Evolutionary conservation across 2,329 filamentous ascomycete genomes (phyloP), one percentile per base, ranked within the genome.

Genomic region (Claviceps sp.): DNA sequence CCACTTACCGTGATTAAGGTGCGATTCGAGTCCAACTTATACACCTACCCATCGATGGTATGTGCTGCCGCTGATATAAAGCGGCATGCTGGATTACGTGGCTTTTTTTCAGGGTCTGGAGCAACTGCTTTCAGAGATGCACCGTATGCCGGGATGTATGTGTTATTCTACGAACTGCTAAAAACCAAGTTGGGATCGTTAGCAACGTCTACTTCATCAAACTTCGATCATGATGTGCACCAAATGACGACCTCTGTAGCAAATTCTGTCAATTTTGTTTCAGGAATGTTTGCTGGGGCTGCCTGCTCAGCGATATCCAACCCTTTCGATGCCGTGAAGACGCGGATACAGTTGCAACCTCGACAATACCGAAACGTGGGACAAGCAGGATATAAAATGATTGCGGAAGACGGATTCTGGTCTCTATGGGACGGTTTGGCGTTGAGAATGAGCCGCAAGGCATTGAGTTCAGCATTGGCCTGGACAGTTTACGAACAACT

Each of bases 401-500:
- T 97, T 4, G 68, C 71, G 1, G 85, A 95, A 60, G 91, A 96
- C 57, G 91, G 91, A 0, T 60, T 86, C 20, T 77, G 84, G 51
- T 86, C 86, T 55, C 74, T 98, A 53, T 90, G 93, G 68, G 86
- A 93, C 65, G 93, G 93, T 1, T 68, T 98, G 52, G 87, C 80
- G 1, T 72, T 98, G 58, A 79, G 93, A 52, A 95, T 97, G 75
- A 86, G 84, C 46, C 78, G 93, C 59, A 98, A 98, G 68, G 91
- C 89, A 5, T 70, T 96, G 45, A 96, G 90, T 67, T 91, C 86
- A 50, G 93, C 93, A n/a, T 74, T 97, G 59, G 91, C 91, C 7
- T 98, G 93, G 93, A 97, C 91, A 9, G 76, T 96, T 42, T 98
- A 98, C 63, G 93, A 98, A 70, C 91, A 96, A 67, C 68, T 96